Conservation (phyloP, 1,284 basidiomycete genomes). For the Veloporphyrellus conicus region DNA sequence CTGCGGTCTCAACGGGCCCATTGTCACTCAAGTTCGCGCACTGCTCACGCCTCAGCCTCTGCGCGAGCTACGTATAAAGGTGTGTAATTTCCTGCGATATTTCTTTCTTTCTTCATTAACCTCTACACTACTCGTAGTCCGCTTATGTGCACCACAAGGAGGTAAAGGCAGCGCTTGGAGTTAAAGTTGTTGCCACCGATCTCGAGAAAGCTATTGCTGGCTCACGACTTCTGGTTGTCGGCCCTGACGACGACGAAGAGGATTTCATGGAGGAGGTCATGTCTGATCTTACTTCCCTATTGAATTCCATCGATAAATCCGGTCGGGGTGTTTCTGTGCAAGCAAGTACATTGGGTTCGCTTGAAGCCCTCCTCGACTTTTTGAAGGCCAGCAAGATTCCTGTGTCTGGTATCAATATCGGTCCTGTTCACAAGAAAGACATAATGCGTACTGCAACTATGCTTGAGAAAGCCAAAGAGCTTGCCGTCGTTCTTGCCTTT, state of each 20-base stretch:
- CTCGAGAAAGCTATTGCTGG: constrained; percentile 99
- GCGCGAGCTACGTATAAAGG: constrained; percentile 95
- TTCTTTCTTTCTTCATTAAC: constrained; percentile 3
- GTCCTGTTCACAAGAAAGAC: constrained; percentile 95
- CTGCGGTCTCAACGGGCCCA: constrained; percentile 96
- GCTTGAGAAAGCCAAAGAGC: constrained; percentile 94
- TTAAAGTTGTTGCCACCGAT: constrained; percentile 94
- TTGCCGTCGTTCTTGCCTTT: constrained; percentile 95
- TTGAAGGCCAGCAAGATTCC: constrained; percentile 95
- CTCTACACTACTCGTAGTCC: constrained; percentile 50
- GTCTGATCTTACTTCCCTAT: constrained; percentile 88
- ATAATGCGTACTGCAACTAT: constrained; percentile 91
- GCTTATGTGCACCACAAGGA: constrained; percentile 97
- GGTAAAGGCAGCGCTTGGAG: constrained; percentile 96
- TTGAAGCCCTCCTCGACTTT: constrained; percentile 97
- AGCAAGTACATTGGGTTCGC: constrained; percentile 94
- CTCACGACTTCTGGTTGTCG: constrained; percentile 86
- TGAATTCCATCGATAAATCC: constrained; percentile 91
- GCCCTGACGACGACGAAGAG: constrained; percentile 95
- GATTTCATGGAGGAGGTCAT: constrained; percentile 93
- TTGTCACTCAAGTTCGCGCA: constrained; percentile 93
- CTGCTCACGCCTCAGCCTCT: constrained; percentile 95
- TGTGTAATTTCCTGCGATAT: constrained; percentile 30
- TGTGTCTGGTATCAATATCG: constrained; percentile 96
- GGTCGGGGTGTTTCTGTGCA: constrained; percentile 97